These are phyloP conservation scores for Auricularia sp. DNA, from an alignment of 768 basidiomycete genomes.

Conservation along the genomic window DNA sequence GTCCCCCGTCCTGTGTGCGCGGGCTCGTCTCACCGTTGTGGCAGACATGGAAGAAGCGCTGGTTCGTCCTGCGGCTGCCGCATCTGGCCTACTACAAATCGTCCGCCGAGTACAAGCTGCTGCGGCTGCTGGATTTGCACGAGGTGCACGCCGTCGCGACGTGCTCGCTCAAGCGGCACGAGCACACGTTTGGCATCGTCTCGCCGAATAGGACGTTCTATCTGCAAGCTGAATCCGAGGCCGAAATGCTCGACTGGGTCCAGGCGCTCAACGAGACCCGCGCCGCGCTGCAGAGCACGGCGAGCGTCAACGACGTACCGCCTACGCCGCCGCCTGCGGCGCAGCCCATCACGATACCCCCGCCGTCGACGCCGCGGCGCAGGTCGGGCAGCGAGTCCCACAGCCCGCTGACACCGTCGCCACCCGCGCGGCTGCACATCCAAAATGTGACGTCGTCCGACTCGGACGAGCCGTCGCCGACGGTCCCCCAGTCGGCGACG, in stretches of 20 bases:
- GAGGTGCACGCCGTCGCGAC: slow-evolving; percentile 86
- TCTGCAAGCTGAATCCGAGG: slow-evolving; percentile 61
- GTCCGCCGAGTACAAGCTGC: slow-evolving; percentile 85
- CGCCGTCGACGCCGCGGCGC: slow-evolving; percentile 29
- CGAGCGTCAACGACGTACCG: slow-evolving; percentile 41
- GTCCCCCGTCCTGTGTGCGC: slow-evolving; percentile 2
- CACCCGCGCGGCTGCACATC: slow-evolving; percentile 23
- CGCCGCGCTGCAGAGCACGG: slow-evolving; percentile 50
- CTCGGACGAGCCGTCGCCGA: slow-evolving; percentile 50
- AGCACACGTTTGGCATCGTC: slow-evolving; percentile 84
- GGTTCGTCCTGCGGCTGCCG: slow-evolving; percentile 90
- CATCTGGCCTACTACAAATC: slow-evolving; percentile 97
- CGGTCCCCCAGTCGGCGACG: slow-evolving; percentile 15
- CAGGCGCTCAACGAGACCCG: slow-evolving; percentile 67
- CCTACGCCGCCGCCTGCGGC: slow-evolving; percentile 28
- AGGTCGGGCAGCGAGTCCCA: slow-evolving; percentile 14
- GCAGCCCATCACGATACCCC: slow-evolving; percentile 16
- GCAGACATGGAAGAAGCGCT: slow-evolving; percentile 98
- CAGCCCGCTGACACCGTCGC: slow-evolving; percentile 35
- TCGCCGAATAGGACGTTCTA: slow-evolving; percentile 86
- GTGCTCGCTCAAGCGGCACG: slow-evolving; percentile 81
- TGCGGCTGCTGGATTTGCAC: slow-evolving; percentile 74
- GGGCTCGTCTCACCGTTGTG: slow-evolving; percentile 1
- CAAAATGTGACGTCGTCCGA: slow-evolving; percentile 56
- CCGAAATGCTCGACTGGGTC: slow-evolving; percentile 81